Conservation (phyloP, 352 stramenopile species). For the Globisporangium carolinianum region DNA sequence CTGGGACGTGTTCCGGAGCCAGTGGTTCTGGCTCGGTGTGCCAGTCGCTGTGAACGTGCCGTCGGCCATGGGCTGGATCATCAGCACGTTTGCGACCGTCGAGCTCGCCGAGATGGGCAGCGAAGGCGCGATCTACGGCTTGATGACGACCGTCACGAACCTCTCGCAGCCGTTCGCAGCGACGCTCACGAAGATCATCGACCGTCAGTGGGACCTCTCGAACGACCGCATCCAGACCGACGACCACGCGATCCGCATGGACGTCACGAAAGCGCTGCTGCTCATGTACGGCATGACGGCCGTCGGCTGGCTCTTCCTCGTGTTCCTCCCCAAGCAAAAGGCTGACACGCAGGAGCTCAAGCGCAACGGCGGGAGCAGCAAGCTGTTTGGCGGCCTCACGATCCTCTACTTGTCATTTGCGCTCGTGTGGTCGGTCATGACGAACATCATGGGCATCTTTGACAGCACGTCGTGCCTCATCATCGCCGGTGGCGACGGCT, state of each 20-base stretch:
- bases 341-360: too few species aligned
- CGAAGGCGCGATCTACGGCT: too few species aligned
- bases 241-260: constrained; percentile 21
- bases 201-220: constrained; percentile 26
- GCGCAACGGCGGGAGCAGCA: constrained; percentile 29
- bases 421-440: constrained; percentile 16
- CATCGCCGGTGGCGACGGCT: constrained; percentile 18
- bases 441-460: constrained; percentile 22
- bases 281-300: constrained; percentile 29
- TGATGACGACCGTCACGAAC: constrained; percentile 37
- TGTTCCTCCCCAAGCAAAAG: constrained; percentile 41
- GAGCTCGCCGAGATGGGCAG: too few species aligned
- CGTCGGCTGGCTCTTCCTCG: constrained; percentile 25
- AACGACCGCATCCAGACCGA: constrained; percentile 34
- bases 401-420: constrained; percentile 24
- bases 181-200: constrained; percentile 28
- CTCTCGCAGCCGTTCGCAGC: constrained; percentile 28
- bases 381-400: constrained; percentile 26
- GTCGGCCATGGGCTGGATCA: too few species aligned
- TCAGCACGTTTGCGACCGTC: too few species aligned
- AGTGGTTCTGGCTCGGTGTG: constrained; percentile 60
- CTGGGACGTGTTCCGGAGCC: constrained; percentile 31
- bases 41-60: too few species aligned
- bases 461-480: constrained; percentile 17
- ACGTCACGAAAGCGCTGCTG: constrained; percentile 33